phyloP scores from a whole-genome alignment of 106 monocot genomes.

The Iris macrosiphon region DNA sequence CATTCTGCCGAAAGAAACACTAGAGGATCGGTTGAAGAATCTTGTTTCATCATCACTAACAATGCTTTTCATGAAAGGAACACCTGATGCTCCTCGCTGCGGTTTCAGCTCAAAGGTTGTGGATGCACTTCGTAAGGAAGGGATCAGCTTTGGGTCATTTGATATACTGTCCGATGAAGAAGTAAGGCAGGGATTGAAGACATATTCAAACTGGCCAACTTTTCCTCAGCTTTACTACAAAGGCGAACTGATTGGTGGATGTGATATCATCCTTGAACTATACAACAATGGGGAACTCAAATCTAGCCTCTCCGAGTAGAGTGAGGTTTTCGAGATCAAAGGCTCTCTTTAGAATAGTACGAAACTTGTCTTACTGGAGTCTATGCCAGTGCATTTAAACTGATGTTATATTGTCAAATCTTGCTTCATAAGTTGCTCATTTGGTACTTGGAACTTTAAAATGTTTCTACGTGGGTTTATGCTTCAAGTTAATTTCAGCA shows the following conservation, averaged over 20 bases:
- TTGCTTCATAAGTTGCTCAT: too few species aligned
- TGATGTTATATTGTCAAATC: too few species aligned
- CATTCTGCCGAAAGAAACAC: conserved; percentile 27
- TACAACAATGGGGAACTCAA: conserved; percentile 67
- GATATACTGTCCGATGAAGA: conserved; percentile 87
- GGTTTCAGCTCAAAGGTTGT: conserved; percentile 98
- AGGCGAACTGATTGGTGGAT: conserved; percentile 85
- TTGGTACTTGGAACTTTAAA: too few species aligned
- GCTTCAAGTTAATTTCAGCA: too few species aligned
- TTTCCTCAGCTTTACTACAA: conserved; percentile 91
- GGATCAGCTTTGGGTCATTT: conserved; percentile 62
- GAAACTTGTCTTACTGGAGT: too few species aligned
- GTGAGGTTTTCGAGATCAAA: too few species aligned
- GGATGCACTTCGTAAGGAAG: conserved; percentile 62
- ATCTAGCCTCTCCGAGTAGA: conserved; percentile 56
- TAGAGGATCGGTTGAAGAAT: conserved; percentile 50
- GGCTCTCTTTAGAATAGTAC: too few species aligned
- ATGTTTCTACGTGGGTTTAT: too few species aligned
- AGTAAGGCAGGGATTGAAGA: conserved; percentile 87
- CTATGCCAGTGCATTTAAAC: too few species aligned
- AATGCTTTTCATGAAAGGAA: conserved; percentile 94
- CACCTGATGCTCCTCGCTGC: conserved; percentile 68
- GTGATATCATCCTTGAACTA: conserved; percentile 82
- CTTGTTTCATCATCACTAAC: conserved; percentile 46
- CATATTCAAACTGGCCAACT: conserved; percentile 91